phyloP scores from a whole-genome alignment of 2,329 filamentous ascomycete species.

The Pyrenophora graminea region DNA sequence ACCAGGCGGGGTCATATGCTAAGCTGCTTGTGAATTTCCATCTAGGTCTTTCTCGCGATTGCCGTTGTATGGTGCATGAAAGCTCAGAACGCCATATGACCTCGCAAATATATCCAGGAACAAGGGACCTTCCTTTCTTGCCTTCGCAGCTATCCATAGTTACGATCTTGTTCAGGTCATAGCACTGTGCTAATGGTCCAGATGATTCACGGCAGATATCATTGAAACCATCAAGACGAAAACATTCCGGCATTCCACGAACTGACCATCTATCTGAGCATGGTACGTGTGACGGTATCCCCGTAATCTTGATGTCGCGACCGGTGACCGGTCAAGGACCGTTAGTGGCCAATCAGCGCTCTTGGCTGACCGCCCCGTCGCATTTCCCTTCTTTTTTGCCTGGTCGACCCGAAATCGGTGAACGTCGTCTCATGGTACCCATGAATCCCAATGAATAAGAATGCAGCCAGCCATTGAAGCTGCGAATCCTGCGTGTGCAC shows the following conservation, averaged over 20 bases:
- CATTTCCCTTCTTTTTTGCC: constrained; percentile 8
- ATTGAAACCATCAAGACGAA: background rate
- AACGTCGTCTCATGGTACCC: constrained; percentile 8
- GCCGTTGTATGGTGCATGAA: too few relatives aligned
- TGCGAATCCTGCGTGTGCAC: constrained; percentile 3
- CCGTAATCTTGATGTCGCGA: background rate
- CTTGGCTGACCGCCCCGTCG: constrained; percentile 5
- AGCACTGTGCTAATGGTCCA: too few relatives aligned
- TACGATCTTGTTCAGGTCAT: too few relatives aligned
- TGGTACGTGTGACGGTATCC: background rate
- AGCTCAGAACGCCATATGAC: too few relatives aligned
- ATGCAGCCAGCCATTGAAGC: constrained; percentile 6
- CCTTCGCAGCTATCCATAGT: too few relatives aligned
- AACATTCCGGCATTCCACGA: too few relatives aligned
- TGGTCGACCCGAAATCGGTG: constrained; percentile 9
- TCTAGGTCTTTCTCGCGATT: too few relatives aligned
- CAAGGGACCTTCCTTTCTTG: too few relatives aligned
- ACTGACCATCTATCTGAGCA: too few relatives aligned
- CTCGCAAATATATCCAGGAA: too few relatives aligned
- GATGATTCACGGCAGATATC: background rate
- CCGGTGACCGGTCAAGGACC: constrained; percentile 13
- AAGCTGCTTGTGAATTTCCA: too few relatives aligned
- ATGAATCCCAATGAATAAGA: constrained; percentile 2
- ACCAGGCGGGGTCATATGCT: too few relatives aligned
- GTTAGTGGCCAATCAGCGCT: constrained; percentile 15